Evolutionary conservation across 2,329 filamentous ascomycete genomes (phyloP), one percentile per base, ranked within the genome.

Genomic region (Shiraia bambusicola): DNA sequence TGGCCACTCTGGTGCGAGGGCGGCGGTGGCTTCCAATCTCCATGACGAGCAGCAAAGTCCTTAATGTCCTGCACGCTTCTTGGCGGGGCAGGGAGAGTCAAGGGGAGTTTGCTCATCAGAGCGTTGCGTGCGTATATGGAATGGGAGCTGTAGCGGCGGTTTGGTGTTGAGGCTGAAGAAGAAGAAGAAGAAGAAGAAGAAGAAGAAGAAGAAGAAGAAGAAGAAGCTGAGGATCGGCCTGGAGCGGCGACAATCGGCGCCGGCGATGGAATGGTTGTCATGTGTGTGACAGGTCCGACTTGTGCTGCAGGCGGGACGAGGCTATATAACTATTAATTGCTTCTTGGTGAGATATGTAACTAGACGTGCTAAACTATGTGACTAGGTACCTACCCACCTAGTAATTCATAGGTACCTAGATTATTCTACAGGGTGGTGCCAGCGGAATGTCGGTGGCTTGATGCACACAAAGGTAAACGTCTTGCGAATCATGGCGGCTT

Each of bases 61-160:
- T 53, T 58, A 39, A 57, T 48, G 38, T 49, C 36, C 46, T 54
- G 56, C 41, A 56, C 56, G 42, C 52, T 52, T 48, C 53, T 58
- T n/a, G 56, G 50, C 37, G 44, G 43, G 30, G 50, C 41, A 8
- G 50, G 37, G 28, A 37, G 33, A 25, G 47, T 46, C 35, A 34
- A 36, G 31, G 42, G 47, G 50, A 69, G 59, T 56, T 59, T 67
- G 63, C 69, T 73, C 70, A 77, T 75, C 59, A 77, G 73, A 57
- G 73, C 74, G 56, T 71, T 72, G 64, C 73, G 72, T 35, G 76
- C 76, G 54, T 75, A 71, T 46, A 63, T 58, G 37, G 74, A 76
- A 60, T 76, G 75, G 57, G 76, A 72, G 59, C 70, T 67, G 56
- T 65, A 62, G 42, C 58, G 61, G 43, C 59, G 58, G 29, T 37